Percentiles rank a stretch among this genome's conserved stretches.
phyloP scores from a whole-genome alignment of 1,139 yeast species.

The Hemisphaericaspora subhashii region DNA sequence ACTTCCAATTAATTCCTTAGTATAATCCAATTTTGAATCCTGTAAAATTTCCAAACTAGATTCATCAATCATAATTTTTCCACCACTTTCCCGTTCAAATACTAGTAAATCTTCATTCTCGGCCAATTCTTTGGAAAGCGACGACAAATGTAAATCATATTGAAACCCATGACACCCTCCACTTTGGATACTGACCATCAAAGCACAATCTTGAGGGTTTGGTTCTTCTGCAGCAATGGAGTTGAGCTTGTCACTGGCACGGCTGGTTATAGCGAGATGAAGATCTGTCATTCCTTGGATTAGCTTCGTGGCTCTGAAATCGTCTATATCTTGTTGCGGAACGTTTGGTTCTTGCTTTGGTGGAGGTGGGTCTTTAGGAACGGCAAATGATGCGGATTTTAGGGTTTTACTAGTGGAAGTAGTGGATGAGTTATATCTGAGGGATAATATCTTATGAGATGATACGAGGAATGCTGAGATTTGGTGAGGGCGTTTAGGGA shows the following conservation, averaged over 20 bases:
- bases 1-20: conserved; percentile 91
- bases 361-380: conserved; percentile 18
- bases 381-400: conserved; percentile 28
- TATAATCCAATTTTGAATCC: conserved; percentile 85
- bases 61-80: conserved; percentile 75
- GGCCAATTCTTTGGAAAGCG: conserved; percentile 43
- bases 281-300: conserved; percentile 37
- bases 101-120: conserved; percentile 41
- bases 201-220: conserved; percentile 56
- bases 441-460: too few relatives aligned
- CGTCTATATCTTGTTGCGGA: conserved; percentile 27
- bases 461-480: not conserved
- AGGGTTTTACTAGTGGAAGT: conserved; percentile 19
- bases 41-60: conserved; percentile 78
- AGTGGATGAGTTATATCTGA: conserved; percentile 7
- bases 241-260: conserved; percentile 53
- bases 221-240: conserved; percentile 56
- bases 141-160: conserved; percentile 68
- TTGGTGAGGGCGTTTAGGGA: too few relatives aligned
- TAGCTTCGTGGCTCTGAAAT: conserved; percentile 31
- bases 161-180: conserved; percentile 99
- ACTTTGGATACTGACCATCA: conserved; percentile 83
- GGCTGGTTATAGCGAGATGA: conserved; percentile 39
- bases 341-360: conserved; percentile 12
- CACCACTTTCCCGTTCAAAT: conserved; percentile 64